A percentile compares a stretch with the other conserved stretches of the same genome.
phyloP scores from a whole-genome alignment of 2,329 filamentous ascomycete species.

The Paraphoma sp. region DNA sequence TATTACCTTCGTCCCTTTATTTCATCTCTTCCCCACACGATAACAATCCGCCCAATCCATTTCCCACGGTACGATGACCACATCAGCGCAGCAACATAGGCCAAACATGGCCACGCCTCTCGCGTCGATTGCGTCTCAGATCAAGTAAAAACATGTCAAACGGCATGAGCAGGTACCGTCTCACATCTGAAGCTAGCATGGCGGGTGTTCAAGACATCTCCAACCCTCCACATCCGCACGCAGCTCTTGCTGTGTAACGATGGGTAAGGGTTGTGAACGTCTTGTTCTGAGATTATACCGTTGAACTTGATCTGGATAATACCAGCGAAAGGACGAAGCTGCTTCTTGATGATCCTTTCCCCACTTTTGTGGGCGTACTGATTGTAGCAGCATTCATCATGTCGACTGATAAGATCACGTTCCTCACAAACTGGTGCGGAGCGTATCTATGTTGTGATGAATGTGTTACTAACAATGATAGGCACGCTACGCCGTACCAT shows the following conservation, averaged over 20 bases:
- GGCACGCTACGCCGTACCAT: conserved; percentile 84
- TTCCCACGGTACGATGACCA: conserved; percentile 18
- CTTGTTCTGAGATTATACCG: conserved; percentile 59
- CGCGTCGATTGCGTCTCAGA: conserved; percentile 3
- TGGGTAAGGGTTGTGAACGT: background rate
- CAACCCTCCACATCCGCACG: background rate
- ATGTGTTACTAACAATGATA: conserved; percentile 39
- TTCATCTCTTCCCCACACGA: background rate
- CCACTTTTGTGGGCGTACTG: conserved; percentile 31
- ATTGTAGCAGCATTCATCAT: conserved; percentile 58
- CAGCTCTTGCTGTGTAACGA: background rate
- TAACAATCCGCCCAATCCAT: background rate
- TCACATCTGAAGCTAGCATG: conserved; percentile 29
- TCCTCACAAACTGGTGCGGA: conserved; percentile 79
- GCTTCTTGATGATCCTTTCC: conserved; percentile 59
- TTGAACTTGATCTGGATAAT: conserved; percentile 88
- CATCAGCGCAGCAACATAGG: conserved; percentile 13
- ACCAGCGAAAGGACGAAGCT: conserved; percentile 87
- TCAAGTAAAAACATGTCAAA: conserved; percentile 17
- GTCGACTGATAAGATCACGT: conserved; percentile 85
- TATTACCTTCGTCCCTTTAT: background rate
- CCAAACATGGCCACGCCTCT: conserved; percentile 3
- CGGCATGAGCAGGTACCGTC: conserved; percentile 24
- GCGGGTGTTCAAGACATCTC: conserved; percentile 22
- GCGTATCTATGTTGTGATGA: background rate